Evolutionary conservation across 208 protist species (phyloP), one percentile per base, ranked within the genome.

Genomic region (Herpetomonas muscarum): DNA sequence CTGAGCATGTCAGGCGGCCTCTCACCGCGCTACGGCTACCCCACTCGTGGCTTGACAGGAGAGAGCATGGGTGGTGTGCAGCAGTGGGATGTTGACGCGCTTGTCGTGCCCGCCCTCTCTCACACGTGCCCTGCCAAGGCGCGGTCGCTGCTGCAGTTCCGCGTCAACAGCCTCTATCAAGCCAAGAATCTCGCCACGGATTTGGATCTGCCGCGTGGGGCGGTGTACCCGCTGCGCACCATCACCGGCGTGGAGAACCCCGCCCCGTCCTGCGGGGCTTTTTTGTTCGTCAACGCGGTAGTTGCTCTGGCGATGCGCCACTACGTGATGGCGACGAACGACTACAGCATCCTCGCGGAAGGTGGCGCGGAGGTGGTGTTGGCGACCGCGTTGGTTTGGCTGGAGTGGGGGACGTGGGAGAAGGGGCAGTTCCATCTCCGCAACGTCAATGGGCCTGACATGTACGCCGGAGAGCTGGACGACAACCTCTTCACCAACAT

Each of bases 401-500:
- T 94, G 31, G 81, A 90, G 48, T 96, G 87, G 85, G 91, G 91
- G 22, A 80, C 74, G 22, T 96, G 83, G 82, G 76, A 81, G 36
- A 79, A 86, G 36, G 90, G 85, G 12, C 39, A 69, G 41, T 94
- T 94, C 45, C 87, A 94, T 57, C 55, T 96, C 39, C 81, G 87
- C 30, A 91, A 61, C 50, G 87, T 96, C 17, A 81, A 84, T 0
- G 86, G 91, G 6, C 84, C 86, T 28, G 91, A 96, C 61, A 76
- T 82, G 49, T 94, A 94, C 75, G 92, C 74, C 51, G 83, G 79
- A 39, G 52, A 92, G 9, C 74, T 80, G n/a, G 76, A 94, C 75
- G 85, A 96, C 76, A 92, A 93, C 70, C 86, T 90, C 56, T 96
- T 94, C 67, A 96, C 91, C 32, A 96, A 96, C 62, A 25, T 94